Percentiles rank a stretch among this genome's conserved stretches.
Evolutionary conservation across 1,139 yeast species (phyloP).

Genomic region (Pichia sp.): DNA sequence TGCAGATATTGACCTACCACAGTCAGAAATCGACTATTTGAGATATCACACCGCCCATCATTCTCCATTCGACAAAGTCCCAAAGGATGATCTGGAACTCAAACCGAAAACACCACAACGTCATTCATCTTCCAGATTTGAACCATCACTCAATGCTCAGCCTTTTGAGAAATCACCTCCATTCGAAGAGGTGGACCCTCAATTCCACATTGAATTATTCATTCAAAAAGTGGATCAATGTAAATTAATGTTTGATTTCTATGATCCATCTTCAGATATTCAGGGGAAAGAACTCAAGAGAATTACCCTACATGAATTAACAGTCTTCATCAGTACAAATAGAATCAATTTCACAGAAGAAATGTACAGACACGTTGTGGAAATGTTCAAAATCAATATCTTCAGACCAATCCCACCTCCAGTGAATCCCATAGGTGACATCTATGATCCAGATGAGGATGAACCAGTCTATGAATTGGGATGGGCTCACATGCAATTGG

Average conservation of each 20-base stretch:
- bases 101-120: constrained; percentile 66
- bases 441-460: constrained; percentile 97
- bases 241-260: constrained; percentile 87
- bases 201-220: constrained; percentile 75
- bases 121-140: constrained; percentile 91
- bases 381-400: constrained; percentile 82
- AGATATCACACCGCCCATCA: constrained; percentile 23
- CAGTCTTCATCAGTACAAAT: constrained; percentile 72
- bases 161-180: constrained; percentile 78
- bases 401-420: constrained; percentile 98
- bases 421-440: constrained; percentile 92
- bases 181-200: constrained; percentile 86
- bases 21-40: constrained; percentile 21
- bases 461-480: constrained; percentile 95
- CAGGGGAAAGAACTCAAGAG: constrained; percentile 91
- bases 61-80: constrained; percentile 26
- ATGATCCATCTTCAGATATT: constrained; percentile 87
- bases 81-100: constrained; percentile 47
- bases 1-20: constrained; percentile 2
- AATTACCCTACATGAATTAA: constrained; percentile 77
- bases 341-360: constrained; percentile 84
- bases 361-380: constrained; percentile 82
- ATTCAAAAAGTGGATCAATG: constrained; percentile 90
- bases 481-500: constrained; percentile 99
- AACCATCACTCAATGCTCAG: constrained; percentile 62